phyloP scores from a whole-genome alignment of 352 stramenopile genomes.

The Phytopythium delawarense region DNA sequence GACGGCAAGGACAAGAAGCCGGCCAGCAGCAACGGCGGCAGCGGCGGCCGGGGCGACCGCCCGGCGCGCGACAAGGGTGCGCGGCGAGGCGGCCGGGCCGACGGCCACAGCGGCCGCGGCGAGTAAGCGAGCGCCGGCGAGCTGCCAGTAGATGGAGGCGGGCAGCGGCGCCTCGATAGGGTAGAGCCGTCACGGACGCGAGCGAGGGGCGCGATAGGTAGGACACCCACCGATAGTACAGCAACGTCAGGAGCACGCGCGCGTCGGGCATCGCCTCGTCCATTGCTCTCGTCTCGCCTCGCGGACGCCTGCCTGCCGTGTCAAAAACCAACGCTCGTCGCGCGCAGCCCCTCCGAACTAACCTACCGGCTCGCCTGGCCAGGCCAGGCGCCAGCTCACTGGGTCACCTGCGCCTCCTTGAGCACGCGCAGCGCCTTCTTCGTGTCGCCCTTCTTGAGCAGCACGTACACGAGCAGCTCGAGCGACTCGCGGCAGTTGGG shows the following conservation, averaged over 20 bases:
- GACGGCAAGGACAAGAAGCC: conserved; percentile 37
- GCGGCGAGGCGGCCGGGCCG: conserved; percentile 64
- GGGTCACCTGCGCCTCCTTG: conserved; percentile 79
- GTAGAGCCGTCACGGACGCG: neutral
- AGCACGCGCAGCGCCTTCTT: conserved; percentile 86
- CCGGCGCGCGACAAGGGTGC: conserved; percentile 48
- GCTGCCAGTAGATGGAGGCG: neutral
- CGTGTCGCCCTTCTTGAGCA: conserved; percentile 85
- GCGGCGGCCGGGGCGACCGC: conserved; percentile 35
- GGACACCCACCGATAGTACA: conserved; percentile 6
- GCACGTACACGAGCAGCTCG: conserved; percentile 84
- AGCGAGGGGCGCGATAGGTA: conserved; percentile 3
- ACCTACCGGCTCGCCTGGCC: neutral
- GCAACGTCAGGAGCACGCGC: neutral
- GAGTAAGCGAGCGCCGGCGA: neutral
- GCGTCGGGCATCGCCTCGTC: neutral
- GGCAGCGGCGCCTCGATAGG: conserved; percentile 1
- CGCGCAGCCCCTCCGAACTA: neutral
- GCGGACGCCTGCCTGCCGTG: neutral
- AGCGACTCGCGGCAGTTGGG: conserved; percentile 80
- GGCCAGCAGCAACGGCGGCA: conserved; percentile 17
- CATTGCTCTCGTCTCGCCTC: neutral
- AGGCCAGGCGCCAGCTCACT: conserved; percentile 18
- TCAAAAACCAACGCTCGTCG: neutral
- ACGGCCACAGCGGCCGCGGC: conserved; percentile 35